Conservation (phyloP, 805 yeast species). For the Candida maesae region DNA sequence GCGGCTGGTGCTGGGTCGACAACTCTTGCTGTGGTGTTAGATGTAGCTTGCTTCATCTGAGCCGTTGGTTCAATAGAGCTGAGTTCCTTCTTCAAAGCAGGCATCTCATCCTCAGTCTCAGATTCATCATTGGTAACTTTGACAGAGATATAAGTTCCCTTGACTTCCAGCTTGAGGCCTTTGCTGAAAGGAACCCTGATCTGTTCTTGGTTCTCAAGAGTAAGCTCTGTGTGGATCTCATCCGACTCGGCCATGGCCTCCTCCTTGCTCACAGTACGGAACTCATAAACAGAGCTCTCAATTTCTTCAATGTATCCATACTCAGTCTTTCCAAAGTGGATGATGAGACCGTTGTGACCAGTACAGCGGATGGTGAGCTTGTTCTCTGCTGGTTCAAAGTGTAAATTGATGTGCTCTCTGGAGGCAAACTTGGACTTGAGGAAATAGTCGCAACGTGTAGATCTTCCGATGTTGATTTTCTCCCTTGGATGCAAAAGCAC, state of each 20-base stretch:
- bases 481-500: constrained; percentile 21
- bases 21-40: too few species aligned
- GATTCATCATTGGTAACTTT: constrained; percentile 45
- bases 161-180: constrained; percentile 64
- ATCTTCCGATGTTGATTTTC: constrained; percentile 43
- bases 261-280: constrained; percentile 11
- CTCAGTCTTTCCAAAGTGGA: constrained; percentile 53
- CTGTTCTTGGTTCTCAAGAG: constrained; percentile 58
- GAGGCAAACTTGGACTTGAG: constrained; percentile 56
- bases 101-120: constrained; percentile 36
- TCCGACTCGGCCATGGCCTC: constrained; percentile 11
- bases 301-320: constrained; percentile 29
- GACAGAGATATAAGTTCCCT: constrained; percentile 55
- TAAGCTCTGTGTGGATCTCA: constrained; percentile 35
- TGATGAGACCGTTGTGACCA: constrained; percentile 78
- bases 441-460: constrained; percentile 50
- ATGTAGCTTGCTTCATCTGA: constrained; percentile 1
- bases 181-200: constrained; percentile 59
- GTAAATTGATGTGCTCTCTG: constrained; percentile 57
- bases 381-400: constrained; percentile 38
- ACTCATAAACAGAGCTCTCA: constrained; percentile 24
- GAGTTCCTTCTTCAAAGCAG: constrained; percentile 20
- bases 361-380: constrained; percentile 58
- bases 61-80: constrained; percentile 18
- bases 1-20: neutral